Evolutionary conservation across 2,329 filamentous ascomycete species (phyloP).

Genomic region (Colletotrichum costaricense): DNA sequence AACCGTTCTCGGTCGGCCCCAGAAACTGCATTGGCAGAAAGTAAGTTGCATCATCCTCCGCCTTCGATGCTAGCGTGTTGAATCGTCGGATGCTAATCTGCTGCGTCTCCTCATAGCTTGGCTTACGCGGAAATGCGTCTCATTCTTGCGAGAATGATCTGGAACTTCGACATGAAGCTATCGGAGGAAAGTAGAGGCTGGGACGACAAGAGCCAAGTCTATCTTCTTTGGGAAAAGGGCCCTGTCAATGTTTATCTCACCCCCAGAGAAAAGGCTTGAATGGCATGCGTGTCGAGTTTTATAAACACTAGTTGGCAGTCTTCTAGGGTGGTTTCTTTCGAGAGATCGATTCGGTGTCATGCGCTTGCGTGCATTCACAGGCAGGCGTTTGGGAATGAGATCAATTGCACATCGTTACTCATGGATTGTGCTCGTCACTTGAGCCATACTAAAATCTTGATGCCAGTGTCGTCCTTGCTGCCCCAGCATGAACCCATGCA

Average conservation of each 20-base stretch:
- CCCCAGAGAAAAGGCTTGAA: background rate
- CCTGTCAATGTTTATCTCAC: constrained; percentile 18
- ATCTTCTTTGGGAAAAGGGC: constrained; percentile 50
- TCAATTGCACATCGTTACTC: too few relatives aligned
- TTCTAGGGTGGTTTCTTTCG: too few relatives aligned
- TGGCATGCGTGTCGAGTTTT: too few relatives aligned
- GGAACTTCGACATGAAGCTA: constrained; percentile 57
- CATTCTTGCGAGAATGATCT: constrained; percentile 56
- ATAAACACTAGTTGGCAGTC: too few relatives aligned
- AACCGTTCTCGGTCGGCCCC: constrained; percentile 61
- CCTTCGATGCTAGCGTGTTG: background rate
- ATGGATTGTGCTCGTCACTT: too few relatives aligned
- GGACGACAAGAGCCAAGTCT: constrained; percentile 50
- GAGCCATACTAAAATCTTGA: too few relatives aligned
- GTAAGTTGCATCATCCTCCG: constrained; percentile 49
- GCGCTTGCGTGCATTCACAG: too few relatives aligned
- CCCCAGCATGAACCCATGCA: too few relatives aligned
- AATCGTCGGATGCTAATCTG: background rate
- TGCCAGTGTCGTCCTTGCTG: too few relatives aligned
- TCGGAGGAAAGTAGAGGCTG: constrained; percentile 47
- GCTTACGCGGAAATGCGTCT: constrained; percentile 62
- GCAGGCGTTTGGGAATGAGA: too few relatives aligned
- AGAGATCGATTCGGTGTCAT: too few relatives aligned
- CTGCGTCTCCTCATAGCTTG: constrained; percentile 39
- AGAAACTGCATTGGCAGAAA: constrained; percentile 63